Evolutionary conservation across 164 flowering plant species (phyloP).

Genomic region (Macadamia tetraphylla): DNA sequence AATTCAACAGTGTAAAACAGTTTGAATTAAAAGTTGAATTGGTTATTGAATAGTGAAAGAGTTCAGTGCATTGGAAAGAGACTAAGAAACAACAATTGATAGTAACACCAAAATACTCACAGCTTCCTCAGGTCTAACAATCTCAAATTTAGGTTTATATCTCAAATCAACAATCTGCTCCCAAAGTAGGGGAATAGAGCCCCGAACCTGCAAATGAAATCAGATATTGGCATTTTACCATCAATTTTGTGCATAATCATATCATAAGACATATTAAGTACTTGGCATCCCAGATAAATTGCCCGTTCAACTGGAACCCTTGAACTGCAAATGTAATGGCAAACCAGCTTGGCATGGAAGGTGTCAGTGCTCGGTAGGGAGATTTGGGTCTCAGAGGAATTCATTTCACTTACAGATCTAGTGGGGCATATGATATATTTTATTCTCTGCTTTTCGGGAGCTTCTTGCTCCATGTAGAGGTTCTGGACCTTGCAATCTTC

Average conservation of each 20-base stretch:
- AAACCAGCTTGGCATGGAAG: no score
- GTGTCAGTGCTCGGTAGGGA: no score
- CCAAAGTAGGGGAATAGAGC: conserved; percentile 93
- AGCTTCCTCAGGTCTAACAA: conserved; percentile 79
- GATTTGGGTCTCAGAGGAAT: no score
- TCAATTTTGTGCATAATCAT: background rate
- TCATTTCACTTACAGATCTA: no score
- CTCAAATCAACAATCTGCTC: conserved; percentile 95
- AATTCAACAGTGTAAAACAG: background rate
- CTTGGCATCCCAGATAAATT: no score
- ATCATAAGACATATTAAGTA: no score
- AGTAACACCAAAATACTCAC: conserved; percentile 43
- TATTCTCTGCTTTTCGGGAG: no score
- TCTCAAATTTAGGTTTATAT: conserved; percentile 90
- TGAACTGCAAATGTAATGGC: no score
- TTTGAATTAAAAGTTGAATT: background rate
- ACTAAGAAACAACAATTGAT: background rate
- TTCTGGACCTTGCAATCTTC: no score
- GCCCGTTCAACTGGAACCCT: no score
- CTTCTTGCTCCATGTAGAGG: no score
- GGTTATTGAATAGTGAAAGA: background rate
- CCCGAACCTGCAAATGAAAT: conserved; percentile 62
- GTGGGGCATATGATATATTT: no score
- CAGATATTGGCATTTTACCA: background rate
- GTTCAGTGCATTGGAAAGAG: background rate